Evolutionary conservation across 495 filamentous ascomycete species (phyloP), one percentile per base, ranked within the genome.

Genomic region (Symbiotaphrina buchneri): DNA sequence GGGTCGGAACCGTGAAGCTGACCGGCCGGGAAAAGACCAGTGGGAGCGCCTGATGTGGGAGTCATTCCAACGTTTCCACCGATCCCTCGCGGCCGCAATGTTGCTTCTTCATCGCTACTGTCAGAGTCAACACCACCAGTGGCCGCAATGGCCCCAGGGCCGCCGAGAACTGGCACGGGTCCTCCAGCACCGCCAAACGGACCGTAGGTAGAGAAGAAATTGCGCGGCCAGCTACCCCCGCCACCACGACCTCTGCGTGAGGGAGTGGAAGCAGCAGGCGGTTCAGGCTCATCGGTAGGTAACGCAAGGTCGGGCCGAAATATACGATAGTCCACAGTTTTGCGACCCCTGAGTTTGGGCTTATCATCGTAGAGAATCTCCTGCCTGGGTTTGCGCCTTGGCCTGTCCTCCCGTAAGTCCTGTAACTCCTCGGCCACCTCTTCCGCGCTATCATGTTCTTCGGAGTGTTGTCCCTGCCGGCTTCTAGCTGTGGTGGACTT

Each of bases 41-140:
- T 48, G 10, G 68, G 64, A 15, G 57, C 61, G 21, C 63, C 66
- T 21, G 72, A 61, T 3, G 72, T 73, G n/a, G 74, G 70, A 3
- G 76, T 80, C 73, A 80, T 77, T 16, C 71, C 73, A 23, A 68
- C 69, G 28, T 63, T 43, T 16, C 57, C 63, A 23, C 59, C 57
- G 6, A 51, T 37, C 6, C 41, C 43, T 15, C 43, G 41, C 17
- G 54, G 53, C 16, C 70, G 61, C 19, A 64, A 61, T 36, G 63
- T 62, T 38, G 55, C 59, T 43, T 97, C 87, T 38, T 97, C 90
- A 39, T 97, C 87, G 43, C 90, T 95, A 47, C 82, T 94, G 44
- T 97, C 87, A 13, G 83, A 91, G 41, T 95, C 84, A 6, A 68
- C 75, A 37, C 77, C 77, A 17, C 72, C 81, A 27, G 67, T 63